Percentiles rank a stretch among this genome's conserved stretches.
These are phyloP conservation scores for Aspergillus cavernicola DNA, from an alignment of 495 filamentous ascomycete species.

Conservation along the genomic window DNA sequence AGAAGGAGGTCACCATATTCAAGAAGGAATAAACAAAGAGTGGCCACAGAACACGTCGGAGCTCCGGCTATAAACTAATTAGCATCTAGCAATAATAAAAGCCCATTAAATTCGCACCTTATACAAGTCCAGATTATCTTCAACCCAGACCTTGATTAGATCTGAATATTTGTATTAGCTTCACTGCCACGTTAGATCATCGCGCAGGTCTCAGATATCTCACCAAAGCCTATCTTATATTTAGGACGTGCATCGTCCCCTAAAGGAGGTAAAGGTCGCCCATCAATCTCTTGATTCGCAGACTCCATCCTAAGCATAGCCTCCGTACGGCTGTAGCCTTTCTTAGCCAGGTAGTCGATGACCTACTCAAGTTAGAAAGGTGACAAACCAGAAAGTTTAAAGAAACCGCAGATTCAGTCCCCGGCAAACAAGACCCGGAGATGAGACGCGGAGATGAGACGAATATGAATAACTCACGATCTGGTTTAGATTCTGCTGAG, in stretches of 20 bases:
- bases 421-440: not conserved
- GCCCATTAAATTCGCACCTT: conserved; percentile 52
- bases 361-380: conserved; percentile 52
- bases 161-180: conserved; percentile 33
- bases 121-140: conserved; percentile 87
- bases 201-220: conserved; percentile 12
- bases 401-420: not conserved
- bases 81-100: conserved; percentile 25
- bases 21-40: conserved; percentile 91
- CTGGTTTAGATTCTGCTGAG: conserved; percentile 88
- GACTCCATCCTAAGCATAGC: conserved; percentile 91
- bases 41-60: conserved; percentile 82
- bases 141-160: conserved; percentile 74
- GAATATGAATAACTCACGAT: conserved; percentile 78
- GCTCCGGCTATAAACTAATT: conserved; percentile 61
- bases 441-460: too few relatives aligned
- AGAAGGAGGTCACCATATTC: conserved; percentile 70
- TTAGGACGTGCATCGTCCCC: conserved; percentile 72
- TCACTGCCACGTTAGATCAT: not conserved
- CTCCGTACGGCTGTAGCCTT: conserved; percentile 90
- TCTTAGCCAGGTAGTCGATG: conserved; percentile 93
- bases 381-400: too few relatives aligned
- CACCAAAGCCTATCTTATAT: conserved; percentile 69
- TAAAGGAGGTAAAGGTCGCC: conserved; percentile 58
- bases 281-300: conserved; percentile 71